Percentiles rank a stretch among this genome's conserved stretches.
Evolutionary conservation across 345 rosid species (phyloP).

Genomic region (Lepidium aucheri): DNA sequence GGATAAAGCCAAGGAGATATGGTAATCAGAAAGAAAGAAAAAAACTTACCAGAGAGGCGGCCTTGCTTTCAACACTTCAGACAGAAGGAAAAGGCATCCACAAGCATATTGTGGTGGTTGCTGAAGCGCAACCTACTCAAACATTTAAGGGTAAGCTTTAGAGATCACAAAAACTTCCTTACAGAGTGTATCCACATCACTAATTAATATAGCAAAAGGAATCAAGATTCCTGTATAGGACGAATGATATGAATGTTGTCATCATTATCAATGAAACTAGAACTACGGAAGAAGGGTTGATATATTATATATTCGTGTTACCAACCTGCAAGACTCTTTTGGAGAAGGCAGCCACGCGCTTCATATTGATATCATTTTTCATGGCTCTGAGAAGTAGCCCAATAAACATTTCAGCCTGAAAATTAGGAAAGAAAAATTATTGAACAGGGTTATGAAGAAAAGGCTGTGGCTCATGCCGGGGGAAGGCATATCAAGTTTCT

Average conservation of each 20-base stretch:
- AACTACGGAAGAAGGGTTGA: not conserved
- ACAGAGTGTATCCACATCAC: not conserved
- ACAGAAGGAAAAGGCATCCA: conserved; percentile 87
- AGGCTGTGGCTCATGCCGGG: not conserved
- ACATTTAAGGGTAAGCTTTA: conserved; percentile 6
- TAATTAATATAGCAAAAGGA: not conserved
- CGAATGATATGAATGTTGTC: not conserved
- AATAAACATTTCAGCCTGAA: conserved; percentile 90
- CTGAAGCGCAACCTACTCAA: conserved; percentile 79
- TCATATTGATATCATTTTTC: conserved; percentile 82
- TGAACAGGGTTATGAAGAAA: not conserved
- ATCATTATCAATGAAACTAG: conserved; percentile 2
- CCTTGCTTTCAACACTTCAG: conserved; percentile 88
- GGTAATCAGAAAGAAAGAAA: not conserved
- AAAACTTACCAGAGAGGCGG: conserved; percentile 66
- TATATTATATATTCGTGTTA: not conserved
- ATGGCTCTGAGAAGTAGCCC: conserved; percentile 88
- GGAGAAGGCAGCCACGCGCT: conserved; percentile 79
- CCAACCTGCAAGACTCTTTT: conserved; percentile 91
- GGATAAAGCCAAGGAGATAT: not conserved
- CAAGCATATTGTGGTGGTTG: conserved; percentile 95
- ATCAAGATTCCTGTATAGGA: not conserved
- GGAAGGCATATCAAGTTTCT: not conserved
- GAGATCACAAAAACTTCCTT: not conserved
- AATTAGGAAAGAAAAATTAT: not conserved